Conservation (phyloP, 2,329 filamentous ascomycete genomes). For the Fusarium robinianum region DNA sequence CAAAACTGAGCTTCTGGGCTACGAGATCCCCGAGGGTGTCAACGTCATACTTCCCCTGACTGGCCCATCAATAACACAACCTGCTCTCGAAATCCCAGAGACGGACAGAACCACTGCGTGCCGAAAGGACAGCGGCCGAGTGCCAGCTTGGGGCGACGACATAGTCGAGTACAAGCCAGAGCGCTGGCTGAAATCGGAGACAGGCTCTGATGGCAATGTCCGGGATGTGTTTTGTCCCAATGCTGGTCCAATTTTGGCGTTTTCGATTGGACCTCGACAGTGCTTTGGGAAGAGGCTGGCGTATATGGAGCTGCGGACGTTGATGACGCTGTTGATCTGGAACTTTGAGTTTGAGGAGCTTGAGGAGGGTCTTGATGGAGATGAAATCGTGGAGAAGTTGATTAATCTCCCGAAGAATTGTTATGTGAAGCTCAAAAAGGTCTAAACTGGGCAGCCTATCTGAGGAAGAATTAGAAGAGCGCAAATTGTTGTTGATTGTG, state of each 20-base stretch:
- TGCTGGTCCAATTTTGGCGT: conserved; percentile 44
- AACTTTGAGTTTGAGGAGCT: conserved; percentile 41
- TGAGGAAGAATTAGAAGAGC: too few species aligned
- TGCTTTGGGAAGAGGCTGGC: conserved; percentile 48
- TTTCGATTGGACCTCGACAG: conserved; percentile 43
- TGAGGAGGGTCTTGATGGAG: conserved; percentile 18
- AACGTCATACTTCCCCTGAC: conserved; percentile 36
- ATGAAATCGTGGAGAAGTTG: conserved; percentile 30
- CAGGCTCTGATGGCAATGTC: conserved; percentile 8
- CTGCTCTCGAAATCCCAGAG: conserved; percentile 37
- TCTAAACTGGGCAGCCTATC: neutral
- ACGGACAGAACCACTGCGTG: conserved; percentile 32
- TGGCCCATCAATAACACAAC: conserved; percentile 38
- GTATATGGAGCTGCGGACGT: conserved; percentile 42
- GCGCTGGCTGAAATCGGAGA: conserved; percentile 41
- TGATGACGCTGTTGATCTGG: conserved; percentile 45
- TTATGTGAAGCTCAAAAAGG: conserved; percentile 32
- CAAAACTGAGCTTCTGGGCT: conserved; percentile 43
- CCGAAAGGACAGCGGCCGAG: conserved; percentile 30
- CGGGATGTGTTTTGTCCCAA: conserved; percentile 37
- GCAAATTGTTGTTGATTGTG: neutral
- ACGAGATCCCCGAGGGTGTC: conserved; percentile 42
- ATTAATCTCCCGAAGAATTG: conserved; percentile 36
- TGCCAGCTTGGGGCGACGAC: conserved; percentile 40
- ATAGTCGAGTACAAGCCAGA: conserved; percentile 43